Percentiles rank a stretch among this genome's conserved stretches.
These are phyloP conservation scores for Wickerhamomyces sydowiorum DNA, from an alignment of 805 yeast genomes.

Conservation along the genomic window DNA sequence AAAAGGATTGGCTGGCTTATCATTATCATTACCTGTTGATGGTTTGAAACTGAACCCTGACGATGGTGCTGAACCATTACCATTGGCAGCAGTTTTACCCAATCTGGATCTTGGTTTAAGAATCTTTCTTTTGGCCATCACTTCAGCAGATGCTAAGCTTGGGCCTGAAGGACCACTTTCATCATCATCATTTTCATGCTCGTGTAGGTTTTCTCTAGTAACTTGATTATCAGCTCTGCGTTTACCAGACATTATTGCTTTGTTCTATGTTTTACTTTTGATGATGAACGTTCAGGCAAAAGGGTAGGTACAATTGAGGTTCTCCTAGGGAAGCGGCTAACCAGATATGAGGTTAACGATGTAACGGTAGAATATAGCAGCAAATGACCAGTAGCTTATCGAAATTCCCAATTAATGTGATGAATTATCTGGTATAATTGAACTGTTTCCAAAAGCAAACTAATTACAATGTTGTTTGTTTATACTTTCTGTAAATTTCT, in stretches of 20 bases:
- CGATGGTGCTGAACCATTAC: slow-evolving; percentile 1
- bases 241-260: slow-evolving; percentile 65
- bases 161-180: slow-evolving; percentile 32
- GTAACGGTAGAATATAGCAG: too few species aligned
- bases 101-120: slow-evolving; percentile 48
- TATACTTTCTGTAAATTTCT: too few species aligned
- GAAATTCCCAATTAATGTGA: too few species aligned
- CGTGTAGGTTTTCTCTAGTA: slow-evolving; percentile 40
- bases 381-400: too few species aligned
- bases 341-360: too few species aligned
- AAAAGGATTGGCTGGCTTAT: slow-evolving; percentile 8
- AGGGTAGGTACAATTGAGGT: too few species aligned
- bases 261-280: background rate
- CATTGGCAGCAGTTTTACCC: slow-evolving; percentile 10
- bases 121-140: slow-evolving; percentile 65
- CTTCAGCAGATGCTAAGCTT: slow-evolving; percentile 50
- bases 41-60: slow-evolving; percentile 5
- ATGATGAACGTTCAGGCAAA: too few species aligned
- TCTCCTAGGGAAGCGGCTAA: too few species aligned
- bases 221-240: slow-evolving; percentile 65
- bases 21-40: slow-evolving; percentile 1
- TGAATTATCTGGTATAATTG: too few species aligned
- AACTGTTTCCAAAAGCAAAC: too few species aligned
- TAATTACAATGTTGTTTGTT: too few species aligned
- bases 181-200: slow-evolving; percentile 25